Percentiles rank a stretch among this genome's conserved stretches.
phyloP scores from a whole-genome alignment of 306 rosid species.

The Bauhinia variegata region DNA sequence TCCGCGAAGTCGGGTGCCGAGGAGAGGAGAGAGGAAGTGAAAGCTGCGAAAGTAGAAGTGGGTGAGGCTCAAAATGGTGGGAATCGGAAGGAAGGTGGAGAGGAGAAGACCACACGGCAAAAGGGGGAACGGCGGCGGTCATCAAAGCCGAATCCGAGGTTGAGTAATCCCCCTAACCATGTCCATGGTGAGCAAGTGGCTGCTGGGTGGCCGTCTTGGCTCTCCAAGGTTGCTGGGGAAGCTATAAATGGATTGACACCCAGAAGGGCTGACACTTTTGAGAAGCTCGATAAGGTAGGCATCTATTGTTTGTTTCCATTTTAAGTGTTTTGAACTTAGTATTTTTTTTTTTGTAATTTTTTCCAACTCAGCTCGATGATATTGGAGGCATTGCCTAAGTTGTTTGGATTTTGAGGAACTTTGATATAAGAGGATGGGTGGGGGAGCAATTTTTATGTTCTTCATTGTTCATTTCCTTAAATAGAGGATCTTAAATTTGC shows the following conservation, averaged over 20 bases:
- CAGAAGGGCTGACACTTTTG: slow-evolving; percentile 84
- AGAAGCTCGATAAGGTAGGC: slow-evolving; percentile 88
- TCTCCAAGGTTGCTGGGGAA: slow-evolving; percentile 96
- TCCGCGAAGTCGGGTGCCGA: slow-evolving; percentile 37
- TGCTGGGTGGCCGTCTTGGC: slow-evolving; percentile 99
- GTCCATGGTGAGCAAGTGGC: slow-evolving; percentile 97
- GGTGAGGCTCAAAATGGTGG: slow-evolving; percentile 50
- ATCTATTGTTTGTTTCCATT: slow-evolving; percentile 5
- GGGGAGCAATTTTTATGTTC: slow-evolving; percentile 1
- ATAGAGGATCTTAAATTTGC: slow-evolving; percentile 8
- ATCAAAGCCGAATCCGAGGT: slow-evolving; percentile 85
- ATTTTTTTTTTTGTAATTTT: slow-evolving; percentile 9
- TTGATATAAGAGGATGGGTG: neutral
- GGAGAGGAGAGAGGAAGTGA: slow-evolving; percentile 47
- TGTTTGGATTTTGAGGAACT: slow-evolving; percentile 33
- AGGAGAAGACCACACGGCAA: slow-evolving; percentile 51
- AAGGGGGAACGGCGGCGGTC: slow-evolving; percentile 72
- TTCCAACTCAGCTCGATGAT: too few species aligned
- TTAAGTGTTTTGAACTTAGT: slow-evolving; percentile 9
- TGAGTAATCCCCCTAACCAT: slow-evolving; percentile 80
- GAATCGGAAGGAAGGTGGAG: slow-evolving; percentile 54
- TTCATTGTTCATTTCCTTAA: slow-evolving; percentile 26
- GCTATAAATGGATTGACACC: slow-evolving; percentile 95
- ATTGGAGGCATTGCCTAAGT: slow-evolving; percentile 6
- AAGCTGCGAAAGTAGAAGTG: slow-evolving; percentile 45